A percentile compares a stretch with the other conserved stretches of the same genome.
These are phyloP conservation scores for Crithidia sp. DNA, from an alignment of 208 protist genomes.

Conservation along the genomic window DNA sequence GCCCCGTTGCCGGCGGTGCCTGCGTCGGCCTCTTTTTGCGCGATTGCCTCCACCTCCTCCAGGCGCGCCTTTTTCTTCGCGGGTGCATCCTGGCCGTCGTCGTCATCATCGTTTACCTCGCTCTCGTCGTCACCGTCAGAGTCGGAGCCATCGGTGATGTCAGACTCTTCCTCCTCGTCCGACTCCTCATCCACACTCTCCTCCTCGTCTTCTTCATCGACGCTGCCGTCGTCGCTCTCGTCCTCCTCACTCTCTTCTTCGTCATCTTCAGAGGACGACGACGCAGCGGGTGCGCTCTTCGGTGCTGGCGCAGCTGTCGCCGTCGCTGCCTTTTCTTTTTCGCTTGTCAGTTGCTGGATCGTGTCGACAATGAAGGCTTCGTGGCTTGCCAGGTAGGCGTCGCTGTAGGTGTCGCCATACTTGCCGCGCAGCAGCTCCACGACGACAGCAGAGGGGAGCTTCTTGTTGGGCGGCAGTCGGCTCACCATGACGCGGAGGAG, in stretches of 20 bases:
- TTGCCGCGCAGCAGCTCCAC: constrained; percentile 71
- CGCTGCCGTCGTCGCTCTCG: constrained; percentile 27
- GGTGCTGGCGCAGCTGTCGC: background rate
- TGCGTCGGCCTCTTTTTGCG: background rate
- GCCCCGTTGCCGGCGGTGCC: background rate
- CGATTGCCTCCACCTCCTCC: constrained; percentile 35
- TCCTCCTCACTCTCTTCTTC: constrained; percentile 26
- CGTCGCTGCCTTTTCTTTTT: constrained; percentile 20
- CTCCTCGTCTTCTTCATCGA: constrained; percentile 32
- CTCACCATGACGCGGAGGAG: constrained; percentile 74
- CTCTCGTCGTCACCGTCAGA: constrained; percentile 39
- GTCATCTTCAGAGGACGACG: background rate
- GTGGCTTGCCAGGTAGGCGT: constrained; percentile 57
- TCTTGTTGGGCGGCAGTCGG: constrained; percentile 77
- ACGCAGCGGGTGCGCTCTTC: background rate
- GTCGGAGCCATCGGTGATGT: constrained; percentile 40
- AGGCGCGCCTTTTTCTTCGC: constrained; percentile 48
- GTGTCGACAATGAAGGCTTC: constrained; percentile 50
- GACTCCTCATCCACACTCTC: constrained; percentile 34
- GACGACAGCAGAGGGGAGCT: constrained; percentile 65
- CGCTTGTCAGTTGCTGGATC: constrained; percentile 47
- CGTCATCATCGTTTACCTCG: constrained; percentile 43
- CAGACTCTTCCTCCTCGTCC: constrained; percentile 36
- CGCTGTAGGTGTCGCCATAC: constrained; percentile 62
- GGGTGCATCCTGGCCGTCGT: constrained; percentile 38